These are phyloP conservation scores for Euphrasia arctica DNA, from an alignment of 305 asterid species.

Conservation along the genomic window DNA sequence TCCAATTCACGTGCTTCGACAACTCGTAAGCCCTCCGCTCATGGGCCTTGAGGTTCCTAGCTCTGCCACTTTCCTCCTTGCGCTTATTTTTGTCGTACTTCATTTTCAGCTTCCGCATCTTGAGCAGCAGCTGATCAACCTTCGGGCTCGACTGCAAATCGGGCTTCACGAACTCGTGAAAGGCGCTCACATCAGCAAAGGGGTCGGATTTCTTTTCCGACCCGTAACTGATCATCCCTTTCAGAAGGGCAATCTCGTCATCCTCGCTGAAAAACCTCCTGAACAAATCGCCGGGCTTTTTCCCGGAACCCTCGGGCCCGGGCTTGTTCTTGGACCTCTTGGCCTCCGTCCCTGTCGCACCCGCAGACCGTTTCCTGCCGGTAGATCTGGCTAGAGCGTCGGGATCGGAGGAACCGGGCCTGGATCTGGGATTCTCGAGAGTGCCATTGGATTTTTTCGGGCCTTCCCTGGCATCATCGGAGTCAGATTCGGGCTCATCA, in stretches of 20 bases:
- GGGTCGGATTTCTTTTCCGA: conserved; percentile 39
- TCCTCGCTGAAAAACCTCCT: conserved; percentile 53
- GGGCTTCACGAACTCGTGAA: conserved; percentile 39
- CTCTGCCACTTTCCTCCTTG: conserved; percentile 20
- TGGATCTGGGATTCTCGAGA: conserved; percentile 28
- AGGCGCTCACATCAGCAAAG: conserved; percentile 31
- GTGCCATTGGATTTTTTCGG: conserved; percentile 1
- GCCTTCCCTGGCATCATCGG: conserved; percentile 27
- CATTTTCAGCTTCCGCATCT: conserved; percentile 47
- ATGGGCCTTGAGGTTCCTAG: conserved; percentile 21
- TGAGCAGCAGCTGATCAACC: conserved; percentile 41
- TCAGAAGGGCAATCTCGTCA: conserved; percentile 42
- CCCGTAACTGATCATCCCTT: conserved; percentile 42
- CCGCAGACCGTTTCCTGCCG: conserved; percentile 33
- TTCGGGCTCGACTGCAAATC: conserved; percentile 36
- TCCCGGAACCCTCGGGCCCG: conserved; percentile 19
- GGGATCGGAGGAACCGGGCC: conserved; percentile 19
- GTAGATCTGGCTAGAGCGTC: conserved; percentile 28
- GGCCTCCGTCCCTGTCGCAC: conserved; percentile 15
- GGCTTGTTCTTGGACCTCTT: conserved; percentile 38
- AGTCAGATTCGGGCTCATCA: conserved; percentile 21
- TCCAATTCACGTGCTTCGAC: conserved; percentile 45
- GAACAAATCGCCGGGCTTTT: conserved; percentile 24
- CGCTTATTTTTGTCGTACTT: conserved; percentile 34
- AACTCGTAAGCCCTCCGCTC: conserved; percentile 33